phyloP scores from a whole-genome alignment of 495 filamentous ascomycete species.

The Friedmanniomyces endolithicus region DNA sequence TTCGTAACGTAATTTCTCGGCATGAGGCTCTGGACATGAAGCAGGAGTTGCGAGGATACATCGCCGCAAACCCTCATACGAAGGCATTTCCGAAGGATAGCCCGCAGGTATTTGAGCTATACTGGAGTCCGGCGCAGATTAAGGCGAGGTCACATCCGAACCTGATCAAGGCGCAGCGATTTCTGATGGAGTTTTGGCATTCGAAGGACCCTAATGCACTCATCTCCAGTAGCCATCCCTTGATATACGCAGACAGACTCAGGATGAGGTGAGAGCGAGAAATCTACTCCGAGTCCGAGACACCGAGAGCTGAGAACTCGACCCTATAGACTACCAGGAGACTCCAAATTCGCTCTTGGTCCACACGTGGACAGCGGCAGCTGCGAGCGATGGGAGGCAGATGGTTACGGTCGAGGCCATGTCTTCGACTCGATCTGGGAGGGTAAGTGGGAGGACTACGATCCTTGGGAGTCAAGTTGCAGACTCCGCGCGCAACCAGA shows the following conservation, averaged over 20 bases:
- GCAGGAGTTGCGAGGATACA: constrained; percentile 29
- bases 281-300: no score
- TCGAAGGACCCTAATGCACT: constrained; percentile 46
- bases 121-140: constrained; percentile 72
- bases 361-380: constrained; percentile 79
- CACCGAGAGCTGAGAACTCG: no score
- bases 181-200: constrained; percentile 67
- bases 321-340: constrained; percentile 44
- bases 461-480: constrained; percentile 65
- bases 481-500: constrained; percentile 58
- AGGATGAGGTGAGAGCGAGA: constrained; percentile 42
- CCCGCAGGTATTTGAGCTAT: constrained; percentile 77
- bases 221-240: constrained; percentile 48
- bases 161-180: constrained; percentile 53
- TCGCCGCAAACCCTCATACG: constrained; percentile 31
- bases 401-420: constrained; percentile 54
- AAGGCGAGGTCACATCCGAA: constrained; percentile 61
- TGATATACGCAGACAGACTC: constrained; percentile 69
- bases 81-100: constrained; percentile 42
- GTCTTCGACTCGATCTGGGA: constrained; percentile 63
- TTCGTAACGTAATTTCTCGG: constrained; percentile 29
- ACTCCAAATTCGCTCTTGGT: constrained; percentile 68
- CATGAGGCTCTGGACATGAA: constrained; percentile 30
- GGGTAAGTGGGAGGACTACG: constrained; percentile 70
- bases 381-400: constrained; percentile 74